phyloP scores from a whole-genome alignment of 2,329 filamentous ascomycete species.

The Westerdykella aurantiaca region DNA sequence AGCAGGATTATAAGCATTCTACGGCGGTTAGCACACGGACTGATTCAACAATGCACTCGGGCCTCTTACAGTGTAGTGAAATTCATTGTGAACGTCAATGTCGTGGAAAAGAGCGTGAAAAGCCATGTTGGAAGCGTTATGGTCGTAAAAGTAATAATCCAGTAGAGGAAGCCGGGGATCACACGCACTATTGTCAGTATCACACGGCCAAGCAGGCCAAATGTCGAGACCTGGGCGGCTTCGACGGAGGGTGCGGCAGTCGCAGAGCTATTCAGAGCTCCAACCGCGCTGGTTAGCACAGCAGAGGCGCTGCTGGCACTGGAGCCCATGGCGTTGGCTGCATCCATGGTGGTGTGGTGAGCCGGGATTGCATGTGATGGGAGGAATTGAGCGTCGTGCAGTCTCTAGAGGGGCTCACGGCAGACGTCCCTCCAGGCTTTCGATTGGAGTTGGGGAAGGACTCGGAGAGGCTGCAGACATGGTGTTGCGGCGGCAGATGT shows the following conservation, averaged over 20 bases:
- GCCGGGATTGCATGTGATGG: not conserved
- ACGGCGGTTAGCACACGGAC: conserved; percentile 47
- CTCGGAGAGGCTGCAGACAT: conserved; percentile 2
- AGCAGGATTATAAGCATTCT: conserved; percentile 62
- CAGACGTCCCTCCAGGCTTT: not conserved
- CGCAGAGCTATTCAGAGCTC: conserved; percentile 16
- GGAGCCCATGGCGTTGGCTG: conserved; percentile 6
- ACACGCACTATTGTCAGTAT: conserved; percentile 48
- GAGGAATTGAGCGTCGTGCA: not conserved
- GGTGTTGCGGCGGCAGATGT: not conserved
- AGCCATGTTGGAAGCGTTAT: conserved; percentile 85
- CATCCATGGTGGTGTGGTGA: not conserved
- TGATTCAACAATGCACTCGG: conserved; percentile 1
- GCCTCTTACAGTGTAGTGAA: conserved; percentile 78
- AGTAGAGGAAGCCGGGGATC: conserved; percentile 61
- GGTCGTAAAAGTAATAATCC: conserved; percentile 75
- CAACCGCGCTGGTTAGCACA: conserved; percentile 11
- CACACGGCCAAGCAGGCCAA: conserved; percentile 45
- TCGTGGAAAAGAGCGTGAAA: conserved; percentile 85
- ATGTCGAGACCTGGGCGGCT: conserved; percentile 22
- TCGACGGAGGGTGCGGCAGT: conserved; percentile 19
- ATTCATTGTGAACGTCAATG: conserved; percentile 96
- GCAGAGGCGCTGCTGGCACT: conserved; percentile 10
- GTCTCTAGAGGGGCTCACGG: not conserved
- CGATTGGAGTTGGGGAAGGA: not conserved